Conservation (phyloP, 805 yeast genomes). For the Ogataea parapolymorpha region DNA sequence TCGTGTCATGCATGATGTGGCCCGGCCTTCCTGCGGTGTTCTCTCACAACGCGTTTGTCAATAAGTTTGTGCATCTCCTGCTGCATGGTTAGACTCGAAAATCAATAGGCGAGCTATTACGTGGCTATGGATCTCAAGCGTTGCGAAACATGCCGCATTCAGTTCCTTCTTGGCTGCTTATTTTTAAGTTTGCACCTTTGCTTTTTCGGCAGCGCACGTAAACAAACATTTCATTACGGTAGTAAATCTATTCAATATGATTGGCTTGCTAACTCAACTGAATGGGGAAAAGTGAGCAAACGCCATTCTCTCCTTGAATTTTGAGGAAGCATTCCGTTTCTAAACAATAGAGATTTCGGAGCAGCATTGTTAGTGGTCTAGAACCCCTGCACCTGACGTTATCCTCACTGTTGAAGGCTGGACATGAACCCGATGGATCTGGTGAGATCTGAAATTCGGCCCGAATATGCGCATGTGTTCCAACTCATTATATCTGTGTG, state of each 20-base stretch:
- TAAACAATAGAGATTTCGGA: not conserved
- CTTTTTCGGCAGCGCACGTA: not conserved
- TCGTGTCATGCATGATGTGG: not conserved
- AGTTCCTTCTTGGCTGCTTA: not conserved
- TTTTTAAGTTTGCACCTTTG: not conserved
- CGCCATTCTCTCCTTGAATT: not conserved
- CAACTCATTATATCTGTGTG: conserved; percentile 41
- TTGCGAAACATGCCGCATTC: not conserved
- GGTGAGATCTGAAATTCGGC: not conserved
- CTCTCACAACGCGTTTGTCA: not conserved
- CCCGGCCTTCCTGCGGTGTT: not conserved
- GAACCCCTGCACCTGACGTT: conserved; percentile 1
- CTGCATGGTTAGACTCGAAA: not conserved
- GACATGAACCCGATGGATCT: not conserved
- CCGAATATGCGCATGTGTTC: not conserved
- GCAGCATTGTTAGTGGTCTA: not conserved
- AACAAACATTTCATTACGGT: not conserved
- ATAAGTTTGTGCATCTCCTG: not conserved
- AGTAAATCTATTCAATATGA: not conserved
- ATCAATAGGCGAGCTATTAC: not conserved
- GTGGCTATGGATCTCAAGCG: not conserved
- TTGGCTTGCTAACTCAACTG: not conserved
- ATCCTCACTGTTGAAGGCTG: not conserved
- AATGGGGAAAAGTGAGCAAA: not conserved
- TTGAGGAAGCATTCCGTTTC: not conserved